These are phyloP conservation scores for Solanum hybrid DNA, from an alignment of 305 asterid species.

Conservation along the genomic window DNA sequence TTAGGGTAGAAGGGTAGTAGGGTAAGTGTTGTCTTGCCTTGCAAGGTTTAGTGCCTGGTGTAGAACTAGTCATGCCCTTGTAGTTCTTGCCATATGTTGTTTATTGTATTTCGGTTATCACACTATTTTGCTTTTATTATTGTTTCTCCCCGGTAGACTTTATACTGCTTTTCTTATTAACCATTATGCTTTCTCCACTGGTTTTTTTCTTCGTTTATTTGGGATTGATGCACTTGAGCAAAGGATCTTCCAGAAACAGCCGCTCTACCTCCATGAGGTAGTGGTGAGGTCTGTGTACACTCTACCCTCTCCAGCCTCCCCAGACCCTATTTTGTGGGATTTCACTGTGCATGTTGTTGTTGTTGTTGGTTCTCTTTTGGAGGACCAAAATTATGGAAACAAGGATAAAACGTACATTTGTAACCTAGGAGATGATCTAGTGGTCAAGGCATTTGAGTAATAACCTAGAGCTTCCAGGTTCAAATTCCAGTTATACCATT, in stretches of 20 bases:
- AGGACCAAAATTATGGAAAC: background rate
- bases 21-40: background rate
- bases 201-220: background rate
- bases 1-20: background rate
- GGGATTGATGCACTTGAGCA: background rate
- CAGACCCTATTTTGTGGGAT: background rate
- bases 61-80: background rate
- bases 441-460: background rate
- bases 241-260: background rate
- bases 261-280: background rate
- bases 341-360: background rate
- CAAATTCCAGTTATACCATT: background rate
- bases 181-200: background rate
- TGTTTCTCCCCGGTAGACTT: background rate
- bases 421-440: background rate
- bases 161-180: background rate
- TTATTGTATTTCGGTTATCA: background rate
- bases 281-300: background rate
- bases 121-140: background rate
- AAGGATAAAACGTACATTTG: background rate
- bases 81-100: background rate
- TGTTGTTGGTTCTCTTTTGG: background rate
- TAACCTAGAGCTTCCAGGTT: background rate
- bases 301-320: background rate
- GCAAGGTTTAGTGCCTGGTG: background rate